Percentiles rank a stretch among this genome's conserved stretches.
These are phyloP conservation scores for Rubia peregrina DNA, from an alignment of 305 asterid genomes.

Conservation along the genomic window DNA sequence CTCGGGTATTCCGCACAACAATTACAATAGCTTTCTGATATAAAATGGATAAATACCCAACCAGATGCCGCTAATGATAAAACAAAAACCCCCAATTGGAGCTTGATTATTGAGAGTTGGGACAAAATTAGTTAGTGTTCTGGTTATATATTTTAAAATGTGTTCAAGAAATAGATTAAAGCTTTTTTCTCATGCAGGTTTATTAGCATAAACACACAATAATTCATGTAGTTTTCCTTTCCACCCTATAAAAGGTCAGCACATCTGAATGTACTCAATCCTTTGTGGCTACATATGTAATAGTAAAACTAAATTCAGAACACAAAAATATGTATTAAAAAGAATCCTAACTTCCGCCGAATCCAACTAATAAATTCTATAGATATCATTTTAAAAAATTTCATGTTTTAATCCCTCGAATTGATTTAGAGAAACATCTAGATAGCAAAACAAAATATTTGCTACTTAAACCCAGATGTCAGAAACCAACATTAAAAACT, in stretches of 20 bases:
- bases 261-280: not conserved
- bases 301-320: not conserved
- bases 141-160: not conserved
- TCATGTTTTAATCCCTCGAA: not conserved
- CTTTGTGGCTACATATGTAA: not conserved
- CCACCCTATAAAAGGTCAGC: not conserved
- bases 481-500: not conserved
- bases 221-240: too few relatives aligned
- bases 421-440: not conserved
- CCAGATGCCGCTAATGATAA: not conserved
- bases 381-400: not conserved
- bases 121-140: not conserved
- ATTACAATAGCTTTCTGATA: not conserved
- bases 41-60: not conserved
- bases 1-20: too few relatives aligned
- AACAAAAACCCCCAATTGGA: not conserved
- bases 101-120: not conserved
- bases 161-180: not conserved
- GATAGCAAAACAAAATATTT: not conserved
- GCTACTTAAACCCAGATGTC: not conserved
- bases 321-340: not conserved
- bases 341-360: not conserved
- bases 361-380: not conserved
- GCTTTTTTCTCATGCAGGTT: not conserved
- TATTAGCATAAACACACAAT: not conserved